Percentiles rank a stretch among this genome's conserved stretches.
phyloP scores from a whole-genome alignment of 495 filamentous ascomycete species.

The Penicillium mononematosum region DNA sequence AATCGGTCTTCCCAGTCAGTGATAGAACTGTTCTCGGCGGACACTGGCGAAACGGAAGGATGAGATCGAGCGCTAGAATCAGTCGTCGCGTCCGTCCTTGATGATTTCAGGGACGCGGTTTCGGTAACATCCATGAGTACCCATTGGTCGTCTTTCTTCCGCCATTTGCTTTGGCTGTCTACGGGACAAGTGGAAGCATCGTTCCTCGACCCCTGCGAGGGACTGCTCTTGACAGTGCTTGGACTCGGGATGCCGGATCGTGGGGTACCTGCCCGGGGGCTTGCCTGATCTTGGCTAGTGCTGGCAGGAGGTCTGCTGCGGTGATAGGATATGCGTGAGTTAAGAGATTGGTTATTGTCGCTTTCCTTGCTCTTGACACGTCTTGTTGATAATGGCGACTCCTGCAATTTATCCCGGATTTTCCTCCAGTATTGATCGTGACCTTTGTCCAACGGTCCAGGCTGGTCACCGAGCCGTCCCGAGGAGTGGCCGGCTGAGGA shows the following conservation, averaged over 20 bases:
- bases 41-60: conserved; percentile 37
- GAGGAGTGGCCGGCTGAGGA: conserved; percentile 15
- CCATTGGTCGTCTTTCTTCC: conserved; percentile 28
- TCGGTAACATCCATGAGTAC: conserved; percentile 21
- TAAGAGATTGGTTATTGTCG: conserved; percentile 19
- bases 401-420: conserved; percentile 32
- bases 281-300: conserved; percentile 22
- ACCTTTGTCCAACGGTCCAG: conserved; percentile 24
- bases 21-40: conserved; percentile 32
- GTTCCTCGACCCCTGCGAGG: conserved; percentile 9
- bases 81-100: conserved; percentile 25
- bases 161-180: conserved; percentile 26
- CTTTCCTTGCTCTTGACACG: conserved; percentile 24
- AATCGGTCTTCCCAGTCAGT: conserved; percentile 48
- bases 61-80: conserved; percentile 34
- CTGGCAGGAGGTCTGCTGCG: conserved; percentile 13
- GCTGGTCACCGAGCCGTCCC: conserved; percentile 17
- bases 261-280: conserved; percentile 24
- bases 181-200: conserved; percentile 7
- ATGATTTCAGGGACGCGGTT: conserved; percentile 19
- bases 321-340: conserved; percentile 4
- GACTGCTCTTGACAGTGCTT: conserved; percentile 16
- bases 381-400: conserved; percentile 24
- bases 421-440: conserved; percentile 37
- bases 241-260: conserved; percentile 34